A percentile compares a stretch with the other conserved stretches of the same genome.
Evolutionary conservation across 2,329 filamentous ascomycete genomes (phyloP).

Genomic region (Aureobasidium subglaciale): DNA sequence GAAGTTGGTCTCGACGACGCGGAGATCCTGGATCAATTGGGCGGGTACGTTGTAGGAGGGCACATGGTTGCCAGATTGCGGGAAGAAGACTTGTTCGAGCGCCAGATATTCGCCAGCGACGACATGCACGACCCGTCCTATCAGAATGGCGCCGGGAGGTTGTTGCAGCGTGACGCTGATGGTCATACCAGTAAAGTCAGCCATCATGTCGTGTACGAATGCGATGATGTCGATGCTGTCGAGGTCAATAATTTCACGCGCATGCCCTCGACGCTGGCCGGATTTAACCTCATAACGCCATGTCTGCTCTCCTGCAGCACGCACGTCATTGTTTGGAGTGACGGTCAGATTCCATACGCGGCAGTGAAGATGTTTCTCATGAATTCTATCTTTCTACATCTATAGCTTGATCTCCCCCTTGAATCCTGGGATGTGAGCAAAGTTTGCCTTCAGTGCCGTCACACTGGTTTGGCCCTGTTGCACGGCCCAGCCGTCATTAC

Average conservation of each 20-base stretch:
- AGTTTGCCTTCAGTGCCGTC: constrained; percentile 86
- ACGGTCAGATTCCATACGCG: no score
- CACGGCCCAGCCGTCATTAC: constrained; percentile 90
- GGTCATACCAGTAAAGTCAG: constrained; percentile 66
- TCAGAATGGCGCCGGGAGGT: constrained; percentile 57
- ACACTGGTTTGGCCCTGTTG: constrained; percentile 83
- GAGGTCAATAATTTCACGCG: constrained; percentile 9
- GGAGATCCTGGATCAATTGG: constrained; percentile 52
- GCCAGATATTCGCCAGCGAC: constrained; percentile 59
- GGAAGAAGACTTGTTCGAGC: constrained; percentile 57
- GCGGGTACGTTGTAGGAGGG: constrained; percentile 51
- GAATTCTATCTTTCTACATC: not conserved
- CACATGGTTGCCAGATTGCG: constrained; percentile 47
- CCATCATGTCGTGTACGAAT: constrained; percentile 41
- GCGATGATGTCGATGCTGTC: not conserved
- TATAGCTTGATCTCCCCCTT: constrained; percentile 72
- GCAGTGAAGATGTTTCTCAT: not conserved
- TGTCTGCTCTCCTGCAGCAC: not conserved
- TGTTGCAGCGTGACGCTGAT: constrained; percentile 66
- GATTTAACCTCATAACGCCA: not conserved
- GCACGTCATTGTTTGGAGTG: constrained; percentile 5
- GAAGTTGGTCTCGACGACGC: constrained; percentile 33
- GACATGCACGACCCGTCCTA: constrained; percentile 64
- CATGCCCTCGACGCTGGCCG: not conserved
- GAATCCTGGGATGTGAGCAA: constrained; percentile 66